Base-by-base conservation (phyloP, 2,329 filamentous ascomycete species). In the Chaetomiaceae sp. region DNA sequence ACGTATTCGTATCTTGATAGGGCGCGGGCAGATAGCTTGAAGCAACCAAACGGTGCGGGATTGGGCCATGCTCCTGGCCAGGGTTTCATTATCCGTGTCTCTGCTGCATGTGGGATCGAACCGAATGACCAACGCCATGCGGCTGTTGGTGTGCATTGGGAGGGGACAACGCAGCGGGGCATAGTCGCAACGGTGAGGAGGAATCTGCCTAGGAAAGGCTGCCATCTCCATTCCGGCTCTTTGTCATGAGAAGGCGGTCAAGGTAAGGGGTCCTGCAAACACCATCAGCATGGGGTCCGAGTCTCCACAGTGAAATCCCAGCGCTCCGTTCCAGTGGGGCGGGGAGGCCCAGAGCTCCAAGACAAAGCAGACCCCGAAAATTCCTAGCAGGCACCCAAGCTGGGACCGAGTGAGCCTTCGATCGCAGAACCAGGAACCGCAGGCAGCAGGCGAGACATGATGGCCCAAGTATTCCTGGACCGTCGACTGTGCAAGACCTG, bases 41-140 rank as follows among this genome's bases (percentile, higher is more conserved):
- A 23, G 29, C 29, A 19, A 22, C 23, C 34, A 34, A 39, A 29
- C 34, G 45, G 45, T 47, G 45, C 45, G 45, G 45, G 33, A 47
- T 37, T 47, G 33, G 23, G 25, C 15, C 45, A 29, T 25, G 29
- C 33, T 37, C 36, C 20, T 20, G 43, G 36, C 27, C 11, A 23
- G 31, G 43, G 29, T n/a, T 36, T 17, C 31, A 29, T 46, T 29
- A 44, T 44, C 33, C 17, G 23, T 45, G 29, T 15, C 23, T 27
- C 23, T n/a, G 15, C 22, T 6, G 39, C 6, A 42, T 42, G 39
- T n/a, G n/a, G n/a, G n/a, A n/a, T n/a, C n/a, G n/a, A n/a, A n/a
- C n/a, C 39, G 27, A 20, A 27, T 20, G n/a, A 42, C 39, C 39
- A 42, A 27, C 39, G 27, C 23, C 39, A 42, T 42, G 39, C 39